Conservation (phyloP, 2,329 filamentous ascomycete genomes). For the Coniochaeta ligniaria region DNA sequence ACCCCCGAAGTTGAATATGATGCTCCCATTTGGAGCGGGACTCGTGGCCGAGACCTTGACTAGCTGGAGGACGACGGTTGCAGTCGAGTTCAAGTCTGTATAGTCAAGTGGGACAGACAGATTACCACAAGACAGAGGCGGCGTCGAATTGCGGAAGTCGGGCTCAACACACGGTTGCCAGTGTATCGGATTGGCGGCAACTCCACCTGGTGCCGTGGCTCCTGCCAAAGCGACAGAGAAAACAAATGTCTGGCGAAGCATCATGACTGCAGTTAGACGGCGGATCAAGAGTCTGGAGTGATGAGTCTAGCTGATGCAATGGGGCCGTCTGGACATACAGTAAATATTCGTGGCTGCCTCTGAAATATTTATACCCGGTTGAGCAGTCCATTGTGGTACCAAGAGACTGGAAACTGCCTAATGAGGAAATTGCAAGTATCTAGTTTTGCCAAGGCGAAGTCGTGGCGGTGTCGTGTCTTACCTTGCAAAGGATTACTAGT, state of each 20-base stretch:
- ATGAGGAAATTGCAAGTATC: too few species aligned
- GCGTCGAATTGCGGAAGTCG: not conserved
- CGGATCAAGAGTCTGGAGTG: not conserved
- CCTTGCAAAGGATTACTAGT: too few species aligned
- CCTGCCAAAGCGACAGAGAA: not conserved
- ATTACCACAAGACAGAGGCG: slow-evolving; percentile 21
- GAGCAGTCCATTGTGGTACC: too few species aligned
- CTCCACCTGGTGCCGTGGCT: not conserved
- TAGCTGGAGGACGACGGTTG: slow-evolving; percentile 23
- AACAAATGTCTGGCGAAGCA: not conserved
- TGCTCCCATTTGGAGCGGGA: slow-evolving; percentile 24
- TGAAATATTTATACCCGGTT: not conserved
- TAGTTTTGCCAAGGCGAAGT: too few species aligned
- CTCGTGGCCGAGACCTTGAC: slow-evolving; percentile 21
- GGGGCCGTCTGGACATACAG: not conserved
- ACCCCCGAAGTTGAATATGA: slow-evolving; percentile 31
- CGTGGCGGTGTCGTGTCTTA: too few species aligned
- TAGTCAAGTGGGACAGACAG: slow-evolving; percentile 33
- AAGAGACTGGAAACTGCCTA: too few species aligned
- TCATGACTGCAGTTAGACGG: not conserved
- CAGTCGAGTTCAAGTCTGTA: slow-evolving; percentile 13
- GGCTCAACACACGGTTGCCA: not conserved
- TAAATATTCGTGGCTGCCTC: not conserved
- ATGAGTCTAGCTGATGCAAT: not conserved
- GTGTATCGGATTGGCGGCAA: not conserved